Percentiles rank a stretch among this genome's conserved stretches.
Conservation (phyloP, 768 basidiomycete genomes). For the Arthromyces matolae region DNA sequence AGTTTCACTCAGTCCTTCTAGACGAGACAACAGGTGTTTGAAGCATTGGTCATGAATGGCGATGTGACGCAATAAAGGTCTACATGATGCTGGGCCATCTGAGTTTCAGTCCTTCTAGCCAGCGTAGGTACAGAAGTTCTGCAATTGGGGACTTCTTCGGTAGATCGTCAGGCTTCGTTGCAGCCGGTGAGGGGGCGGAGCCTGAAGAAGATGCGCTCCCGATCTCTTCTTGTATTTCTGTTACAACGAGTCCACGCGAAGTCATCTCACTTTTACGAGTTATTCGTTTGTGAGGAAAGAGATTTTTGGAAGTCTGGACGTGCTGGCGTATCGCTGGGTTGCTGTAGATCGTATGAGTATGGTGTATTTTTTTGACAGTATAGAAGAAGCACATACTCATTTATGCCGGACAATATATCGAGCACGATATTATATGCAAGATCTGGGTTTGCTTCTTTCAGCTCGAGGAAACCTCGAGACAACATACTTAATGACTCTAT, state of each 20-base stretch:
- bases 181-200: slow-evolving; percentile 20
- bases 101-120: slow-evolving; percentile 87
- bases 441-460: slow-evolving; percentile 78
- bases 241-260: slow-evolving; percentile 75
- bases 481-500: slow-evolving; percentile 90
- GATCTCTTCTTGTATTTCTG: slow-evolving; percentile 76
- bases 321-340: slow-evolving; percentile 77
- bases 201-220: slow-evolving; percentile 42
- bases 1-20: slow-evolving; percentile 87
- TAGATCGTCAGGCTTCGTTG: slow-evolving; percentile 34
- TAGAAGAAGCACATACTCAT: slow-evolving; percentile 61
- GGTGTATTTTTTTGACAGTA: slow-evolving; percentile 1
- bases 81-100: slow-evolving; percentile 80
- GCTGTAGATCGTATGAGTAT: slow-evolving; percentile 34
- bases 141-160: slow-evolving; percentile 84
- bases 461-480: slow-evolving; percentile 82
- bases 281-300: slow-evolving; percentile 81
- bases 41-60: too few relatives aligned
- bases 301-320: slow-evolving; percentile 70
- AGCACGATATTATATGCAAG: slow-evolving; percentile 85
- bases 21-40: too few relatives aligned
- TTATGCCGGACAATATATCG: slow-evolving; percentile 86
- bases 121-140: slow-evolving; percentile 94
- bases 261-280: slow-evolving; percentile 85
- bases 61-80: too few relatives aligned